phyloP scores from a whole-genome alignment of 108 stramenopile genomes.

The Aurantiochytrium sp. region DNA sequence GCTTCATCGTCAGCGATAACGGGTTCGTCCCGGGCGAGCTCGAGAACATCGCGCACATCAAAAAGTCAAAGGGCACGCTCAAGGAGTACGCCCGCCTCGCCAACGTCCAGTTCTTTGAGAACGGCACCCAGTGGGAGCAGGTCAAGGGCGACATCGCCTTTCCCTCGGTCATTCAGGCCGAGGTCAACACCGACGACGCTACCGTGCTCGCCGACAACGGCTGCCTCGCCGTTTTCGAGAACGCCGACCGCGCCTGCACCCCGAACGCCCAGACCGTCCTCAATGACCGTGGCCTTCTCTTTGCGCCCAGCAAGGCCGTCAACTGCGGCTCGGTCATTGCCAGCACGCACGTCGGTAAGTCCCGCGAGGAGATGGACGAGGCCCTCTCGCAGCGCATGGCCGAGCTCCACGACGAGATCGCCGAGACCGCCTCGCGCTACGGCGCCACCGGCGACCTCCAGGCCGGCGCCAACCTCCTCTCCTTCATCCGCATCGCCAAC shows the following conservation, averaged over 20 bases:
- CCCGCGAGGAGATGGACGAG: conserved; percentile 19
- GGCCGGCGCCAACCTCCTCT: conserved; percentile 1
- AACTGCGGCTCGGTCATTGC: conserved; percentile 6
- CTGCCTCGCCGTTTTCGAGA: conserved; percentile 49
- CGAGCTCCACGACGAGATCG: neutral
- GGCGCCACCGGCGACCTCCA: neutral
- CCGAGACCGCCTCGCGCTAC: neutral
- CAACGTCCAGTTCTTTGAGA: neutral
- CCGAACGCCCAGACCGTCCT: neutral
- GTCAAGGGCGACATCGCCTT: conserved; percentile 51
- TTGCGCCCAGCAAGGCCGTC: neutral
- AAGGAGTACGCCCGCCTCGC: conserved; percentile 20
- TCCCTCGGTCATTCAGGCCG: conserved; percentile 48
- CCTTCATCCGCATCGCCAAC: conserved; percentile 29
- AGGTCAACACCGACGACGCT: conserved; percentile 46
- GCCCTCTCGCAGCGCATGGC: neutral
- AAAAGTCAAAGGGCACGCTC: conserved; percentile 51
- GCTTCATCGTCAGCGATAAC: conserved; percentile 53
- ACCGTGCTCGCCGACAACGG: conserved; percentile 51
- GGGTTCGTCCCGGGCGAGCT: conserved; percentile 53
- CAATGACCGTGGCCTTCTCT: neutral
- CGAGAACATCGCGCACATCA: conserved; percentile 53
- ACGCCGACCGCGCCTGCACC: conserved; percentile 32
- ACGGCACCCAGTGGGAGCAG: conserved; percentile 26
- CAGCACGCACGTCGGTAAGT: neutral